phyloP scores from a whole-genome alignment of 1,139 yeast species.

The Magnusiomyces tetraspermus region DNA sequence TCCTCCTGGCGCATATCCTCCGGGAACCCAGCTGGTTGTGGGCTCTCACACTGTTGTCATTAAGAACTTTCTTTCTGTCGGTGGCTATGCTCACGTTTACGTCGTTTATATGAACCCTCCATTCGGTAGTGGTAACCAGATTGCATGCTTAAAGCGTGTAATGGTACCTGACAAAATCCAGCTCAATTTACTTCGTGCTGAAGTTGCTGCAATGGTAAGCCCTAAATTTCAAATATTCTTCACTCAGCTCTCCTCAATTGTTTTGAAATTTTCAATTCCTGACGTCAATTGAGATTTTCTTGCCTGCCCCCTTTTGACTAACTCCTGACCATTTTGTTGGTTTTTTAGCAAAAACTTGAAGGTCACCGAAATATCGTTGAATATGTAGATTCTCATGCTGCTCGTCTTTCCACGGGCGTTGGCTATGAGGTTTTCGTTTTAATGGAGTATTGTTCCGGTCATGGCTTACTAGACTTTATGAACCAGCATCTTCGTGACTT shows the following conservation, averaged over 20 bases:
- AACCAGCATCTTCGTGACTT: constrained; percentile 78
- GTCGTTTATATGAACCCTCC: constrained; percentile 49
- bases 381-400: constrained; percentile 91
- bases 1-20: constrained; percentile 46
- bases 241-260: not conserved
- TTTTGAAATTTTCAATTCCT: not conserved
- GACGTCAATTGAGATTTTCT: no score
- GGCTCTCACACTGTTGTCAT: constrained; percentile 55
- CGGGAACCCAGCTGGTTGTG: constrained; percentile 59
- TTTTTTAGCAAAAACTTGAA: constrained; percentile 47
- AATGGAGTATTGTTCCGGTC: constrained; percentile 81
- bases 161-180: constrained; percentile 67
- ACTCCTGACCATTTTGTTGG: not conserved
- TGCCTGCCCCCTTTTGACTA: not conserved
- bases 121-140: constrained; percentile 21
- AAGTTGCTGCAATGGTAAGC: constrained; percentile 65
- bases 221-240: not conserved
- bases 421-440: constrained; percentile 81
- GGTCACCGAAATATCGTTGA: constrained; percentile 75
- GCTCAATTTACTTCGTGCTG: constrained; percentile 57
- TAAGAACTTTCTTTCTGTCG: constrained; percentile 53
- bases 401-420: constrained; percentile 42
- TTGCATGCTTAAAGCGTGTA: constrained; percentile 62
- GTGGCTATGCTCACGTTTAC: constrained; percentile 78
- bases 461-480: constrained; percentile 90